A percentile compares a stretch with the other conserved stretches of the same genome.
phyloP scores from a whole-genome alignment of 805 yeast genomes.

The Ogataea polymorpha region DNA sequence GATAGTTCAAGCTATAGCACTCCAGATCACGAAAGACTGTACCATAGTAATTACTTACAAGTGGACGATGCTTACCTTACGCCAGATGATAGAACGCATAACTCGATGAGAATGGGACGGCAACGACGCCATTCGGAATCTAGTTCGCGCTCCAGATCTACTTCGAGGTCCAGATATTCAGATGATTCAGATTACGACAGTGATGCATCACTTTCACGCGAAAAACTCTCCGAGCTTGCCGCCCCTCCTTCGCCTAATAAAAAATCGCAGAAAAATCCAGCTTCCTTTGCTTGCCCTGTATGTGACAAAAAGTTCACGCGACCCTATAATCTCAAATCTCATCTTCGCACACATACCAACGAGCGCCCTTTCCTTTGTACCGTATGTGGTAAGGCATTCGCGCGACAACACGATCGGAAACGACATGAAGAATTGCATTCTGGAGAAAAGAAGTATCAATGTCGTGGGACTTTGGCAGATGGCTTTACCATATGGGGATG shows the following conservation, averaged over 20 bases:
- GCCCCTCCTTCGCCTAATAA: conserved; percentile 46
- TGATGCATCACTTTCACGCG: conserved; percentile 37
- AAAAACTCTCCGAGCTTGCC: conserved; percentile 65
- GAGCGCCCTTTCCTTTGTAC: conserved; percentile 75
- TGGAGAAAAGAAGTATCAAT: conserved; percentile 72
- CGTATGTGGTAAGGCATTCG: conserved; percentile 78
- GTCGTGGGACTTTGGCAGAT: conserved; percentile 60
- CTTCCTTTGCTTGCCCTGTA: conserved; percentile 71
- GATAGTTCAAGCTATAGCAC: conserved; percentile 7
- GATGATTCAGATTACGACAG: conserved; percentile 33
- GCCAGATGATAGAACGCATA: conserved; percentile 30
- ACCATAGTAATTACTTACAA: conserved; percentile 1
- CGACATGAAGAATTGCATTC: conserved; percentile 74
- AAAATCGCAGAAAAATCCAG: conserved; percentile 67
- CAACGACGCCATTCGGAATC: conserved; percentile 32
- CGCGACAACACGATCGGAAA: conserved; percentile 73
- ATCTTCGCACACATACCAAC: conserved; percentile 84
- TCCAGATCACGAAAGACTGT: conserved; percentile 3
- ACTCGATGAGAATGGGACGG: conserved; percentile 39
- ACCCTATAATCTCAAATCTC: conserved; percentile 90
- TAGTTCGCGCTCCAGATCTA: conserved; percentile 30
- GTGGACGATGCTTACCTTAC: conserved; percentile 16
- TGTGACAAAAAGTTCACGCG: conserved; percentile 88
- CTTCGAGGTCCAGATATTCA: conserved; percentile 23
- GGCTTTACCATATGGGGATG: conserved; percentile 69